phyloP scores from a whole-genome alignment of 176 grass and related monocot genomes.

The Carex myosuroides region DNA sequence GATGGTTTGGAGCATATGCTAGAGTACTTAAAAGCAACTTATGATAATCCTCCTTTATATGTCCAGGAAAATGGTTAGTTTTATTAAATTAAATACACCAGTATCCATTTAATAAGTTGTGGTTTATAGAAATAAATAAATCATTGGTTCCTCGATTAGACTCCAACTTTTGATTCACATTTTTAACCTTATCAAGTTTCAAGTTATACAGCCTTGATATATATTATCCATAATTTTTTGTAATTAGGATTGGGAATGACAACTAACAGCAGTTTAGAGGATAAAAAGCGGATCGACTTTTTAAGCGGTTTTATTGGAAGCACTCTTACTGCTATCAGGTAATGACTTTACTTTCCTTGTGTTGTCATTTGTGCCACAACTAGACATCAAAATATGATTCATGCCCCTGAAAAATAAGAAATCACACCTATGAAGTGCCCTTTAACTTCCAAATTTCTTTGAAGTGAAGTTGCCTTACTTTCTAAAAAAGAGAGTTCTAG shows the following conservation, averaged over 20 bases:
- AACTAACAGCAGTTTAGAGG: constrained; percentile 19
- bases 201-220: neutral
- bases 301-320: constrained; percentile 30
- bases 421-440: neutral
- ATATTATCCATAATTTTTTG: neutral
- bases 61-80: constrained; percentile 47
- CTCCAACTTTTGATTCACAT: neutral
- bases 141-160: neutral
- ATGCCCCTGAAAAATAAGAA: neutral
- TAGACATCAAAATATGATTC: too few relatives aligned
- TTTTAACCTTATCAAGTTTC: neutral
- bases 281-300: constrained; percentile 29
- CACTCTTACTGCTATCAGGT: constrained; percentile 41
- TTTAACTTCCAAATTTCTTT: too few relatives aligned
- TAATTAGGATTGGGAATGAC: constrained; percentile 29
- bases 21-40: constrained; percentile 33
- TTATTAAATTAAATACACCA: neutral
- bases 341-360: neutral
- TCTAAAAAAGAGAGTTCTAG: too few relatives aligned
- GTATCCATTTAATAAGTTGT: neutral
- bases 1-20: constrained; percentile 33
- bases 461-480: too few relatives aligned
- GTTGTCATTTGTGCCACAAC: too few relatives aligned
- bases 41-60: constrained; percentile 46
- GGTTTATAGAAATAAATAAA: neutral